These are phyloP conservation scores for Mallotus repandus DNA, from an alignment of 441 rosid species.

Conservation along the genomic window DNA sequence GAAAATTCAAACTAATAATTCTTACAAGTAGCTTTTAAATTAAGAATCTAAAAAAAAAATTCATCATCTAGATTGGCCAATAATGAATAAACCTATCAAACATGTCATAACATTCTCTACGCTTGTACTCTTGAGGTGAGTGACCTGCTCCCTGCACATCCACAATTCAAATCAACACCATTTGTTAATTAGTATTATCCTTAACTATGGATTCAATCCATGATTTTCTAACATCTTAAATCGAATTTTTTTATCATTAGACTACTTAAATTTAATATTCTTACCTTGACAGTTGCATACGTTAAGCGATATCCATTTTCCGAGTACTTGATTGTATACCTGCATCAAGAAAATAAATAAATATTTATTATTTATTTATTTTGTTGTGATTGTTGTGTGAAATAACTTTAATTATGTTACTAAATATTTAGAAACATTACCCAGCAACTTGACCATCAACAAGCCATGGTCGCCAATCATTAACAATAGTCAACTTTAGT, in stretches of 20 bases:
- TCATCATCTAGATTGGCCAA: slow-evolving; percentile 28
- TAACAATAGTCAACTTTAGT: slow-evolving; percentile 19
- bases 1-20: background rate
- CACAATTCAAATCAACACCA: background rate
- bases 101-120: slow-evolving; percentile 32
- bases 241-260: too few species aligned
- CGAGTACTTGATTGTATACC: slow-evolving; percentile 32
- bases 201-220: background rate
- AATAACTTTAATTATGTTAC: too few species aligned
- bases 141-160: slow-evolving; percentile 42
- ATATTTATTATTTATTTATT: too few species aligned
- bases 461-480: slow-evolving; percentile 39
- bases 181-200: background rate
- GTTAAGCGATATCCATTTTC: slow-evolving; percentile 27
- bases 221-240: too few species aligned
- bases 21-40: background rate
- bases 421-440: slow-evolving; percentile 14
- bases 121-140: slow-evolving; percentile 38
- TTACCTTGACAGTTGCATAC: slow-evolving; percentile 35
- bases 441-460: slow-evolving; percentile 41
- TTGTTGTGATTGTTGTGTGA: too few species aligned
- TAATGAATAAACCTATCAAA: slow-evolving; percentile 34
- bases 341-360: background rate
- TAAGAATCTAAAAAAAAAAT: background rate
- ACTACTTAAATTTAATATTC: background rate